phyloP scores from a whole-genome alignment of 2,329 filamentous ascomycete genomes.

The Berkeleyomyces rouxiae region DNA sequence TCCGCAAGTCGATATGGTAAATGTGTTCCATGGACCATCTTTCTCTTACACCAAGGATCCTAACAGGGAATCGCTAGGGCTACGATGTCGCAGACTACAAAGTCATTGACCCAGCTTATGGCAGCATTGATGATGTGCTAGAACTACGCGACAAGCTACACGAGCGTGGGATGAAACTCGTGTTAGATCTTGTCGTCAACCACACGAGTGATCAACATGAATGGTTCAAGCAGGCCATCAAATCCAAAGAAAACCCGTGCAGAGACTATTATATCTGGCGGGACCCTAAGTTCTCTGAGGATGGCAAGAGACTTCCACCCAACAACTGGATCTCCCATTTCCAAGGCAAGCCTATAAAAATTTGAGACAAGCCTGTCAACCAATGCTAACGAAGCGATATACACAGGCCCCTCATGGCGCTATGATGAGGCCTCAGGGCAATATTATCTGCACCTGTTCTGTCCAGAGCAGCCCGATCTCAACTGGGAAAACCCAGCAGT shows the following conservation, averaged over 20 bases:
- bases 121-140: slow-evolving; percentile 51
- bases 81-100: slow-evolving; percentile 58
- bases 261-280: slow-evolving; percentile 52
- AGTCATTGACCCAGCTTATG: slow-evolving; percentile 48
- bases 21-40: not conserved
- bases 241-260: slow-evolving; percentile 35
- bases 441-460: slow-evolving; percentile 52
- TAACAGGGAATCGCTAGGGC: slow-evolving; percentile 24
- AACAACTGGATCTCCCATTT: slow-evolving; percentile 34
- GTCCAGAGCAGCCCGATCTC: slow-evolving; percentile 55
- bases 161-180: slow-evolving; percentile 46
- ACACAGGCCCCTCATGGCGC: slow-evolving; percentile 28
- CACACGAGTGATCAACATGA: slow-evolving; percentile 47
- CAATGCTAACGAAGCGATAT: not conserved
- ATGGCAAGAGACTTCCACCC: slow-evolving; percentile 43
- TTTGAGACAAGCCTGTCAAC: not conserved
- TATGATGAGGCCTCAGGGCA: slow-evolving; percentile 33
- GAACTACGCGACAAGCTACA: slow-evolving; percentile 43
- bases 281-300: slow-evolving; percentile 35
- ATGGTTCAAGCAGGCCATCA: slow-evolving; percentile 53
- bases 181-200: slow-evolving; percentile 59
- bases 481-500: slow-evolving; percentile 60
- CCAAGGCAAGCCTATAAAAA: slow-evolving; percentile 1
- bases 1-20: slow-evolving; percentile 46
- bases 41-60: not conserved